Conservation (phyloP, 2,329 filamentous ascomycete species). For the Boeremia lycopersici region DNA sequence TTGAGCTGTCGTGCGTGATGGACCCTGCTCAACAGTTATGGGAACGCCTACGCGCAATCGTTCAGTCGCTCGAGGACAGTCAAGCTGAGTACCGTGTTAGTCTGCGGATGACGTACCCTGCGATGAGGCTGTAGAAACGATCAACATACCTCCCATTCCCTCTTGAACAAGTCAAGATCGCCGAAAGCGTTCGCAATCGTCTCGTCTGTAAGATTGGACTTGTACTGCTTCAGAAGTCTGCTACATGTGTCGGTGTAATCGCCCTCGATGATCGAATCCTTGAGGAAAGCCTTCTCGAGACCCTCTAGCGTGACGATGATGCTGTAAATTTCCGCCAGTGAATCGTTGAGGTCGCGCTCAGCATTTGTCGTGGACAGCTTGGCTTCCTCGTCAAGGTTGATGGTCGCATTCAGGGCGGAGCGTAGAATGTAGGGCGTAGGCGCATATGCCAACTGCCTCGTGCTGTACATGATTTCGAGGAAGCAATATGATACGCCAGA, state of each 20-base stretch:
- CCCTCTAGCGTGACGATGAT: slow-evolving; percentile 96
- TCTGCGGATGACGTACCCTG: neutral
- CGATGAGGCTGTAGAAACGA: neutral
- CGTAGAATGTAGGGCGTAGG: slow-evolving; percentile 91
- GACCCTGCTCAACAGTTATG: slow-evolving; percentile 71
- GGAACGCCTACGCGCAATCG: slow-evolving; percentile 91
- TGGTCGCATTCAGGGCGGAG: slow-evolving; percentile 80
- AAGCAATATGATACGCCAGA: neutral
- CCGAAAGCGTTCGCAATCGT: slow-evolving; percentile 87
- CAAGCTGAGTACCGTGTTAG: slow-evolving; percentile 65
- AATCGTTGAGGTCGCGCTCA: slow-evolving; percentile 93
- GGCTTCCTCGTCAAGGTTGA: slow-evolving; percentile 95
- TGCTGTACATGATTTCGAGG: slow-evolving; percentile 51
- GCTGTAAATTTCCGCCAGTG: slow-evolving; percentile 94
- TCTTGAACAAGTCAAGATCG: slow-evolving; percentile 88
- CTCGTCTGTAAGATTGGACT: slow-evolving; percentile 89
- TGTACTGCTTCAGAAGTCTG: slow-evolving; percentile 93
- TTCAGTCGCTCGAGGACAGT: slow-evolving; percentile 92
- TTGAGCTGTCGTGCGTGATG: slow-evolving; percentile 52
- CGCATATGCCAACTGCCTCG: slow-evolving; percentile 74
- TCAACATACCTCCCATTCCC: slow-evolving; percentile 80
- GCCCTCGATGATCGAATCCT: slow-evolving; percentile 87
- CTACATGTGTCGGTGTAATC: slow-evolving; percentile 98
- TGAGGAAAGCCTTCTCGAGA: slow-evolving; percentile 93
- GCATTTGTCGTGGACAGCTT: slow-evolving; percentile 85